These are phyloP conservation scores for Aciculoconidium aculeatum DNA, from an alignment of 805 yeast genomes.

Conservation along the genomic window DNA sequence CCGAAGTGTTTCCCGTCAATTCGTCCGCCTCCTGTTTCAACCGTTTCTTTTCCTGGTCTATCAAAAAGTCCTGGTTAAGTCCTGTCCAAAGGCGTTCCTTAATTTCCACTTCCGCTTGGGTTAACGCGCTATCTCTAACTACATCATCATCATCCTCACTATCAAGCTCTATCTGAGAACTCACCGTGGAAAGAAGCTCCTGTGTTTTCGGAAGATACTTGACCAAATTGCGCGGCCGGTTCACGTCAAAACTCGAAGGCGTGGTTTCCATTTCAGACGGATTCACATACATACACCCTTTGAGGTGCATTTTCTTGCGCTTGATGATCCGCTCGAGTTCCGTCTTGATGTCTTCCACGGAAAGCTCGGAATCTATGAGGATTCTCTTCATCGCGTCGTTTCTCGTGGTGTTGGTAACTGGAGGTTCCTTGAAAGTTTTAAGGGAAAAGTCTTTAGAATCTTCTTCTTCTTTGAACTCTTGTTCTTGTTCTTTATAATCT, in stretches of 20 bases:
- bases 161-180: slow-evolving; percentile 56
- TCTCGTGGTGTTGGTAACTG: too few relatives aligned
- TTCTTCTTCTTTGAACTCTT: neutral
- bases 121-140: slow-evolving; percentile 52
- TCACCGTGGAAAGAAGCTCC: slow-evolving; percentile 45
- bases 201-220: slow-evolving; percentile 50
- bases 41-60: slow-evolving; percentile 80
- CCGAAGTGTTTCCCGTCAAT: slow-evolving; percentile 66
- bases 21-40: slow-evolving; percentile 83
- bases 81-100: slow-evolving; percentile 90
- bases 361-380: slow-evolving; percentile 23
- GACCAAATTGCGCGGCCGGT: slow-evolving; percentile 45
- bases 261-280: slow-evolving; percentile 17
- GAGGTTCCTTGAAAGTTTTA: too few relatives aligned
- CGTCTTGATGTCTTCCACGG: slow-evolving; percentile 19
- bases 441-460: slow-evolving; percentile 1
- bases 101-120: slow-evolving; percentile 60
- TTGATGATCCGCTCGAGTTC: slow-evolving; percentile 17
- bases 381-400: slow-evolving; percentile 2
- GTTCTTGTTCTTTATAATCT: slow-evolving; percentile 3
- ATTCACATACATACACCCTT: slow-evolving; percentile 15
- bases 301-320: slow-evolving; percentile 16
- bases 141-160: slow-evolving; percentile 81
- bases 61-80: slow-evolving; percentile 75
- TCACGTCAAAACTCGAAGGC: too few relatives aligned